phyloP scores from a whole-genome alignment of 2,329 filamentous ascomycete genomes.

The Colletotrichum plurivorum region DNA sequence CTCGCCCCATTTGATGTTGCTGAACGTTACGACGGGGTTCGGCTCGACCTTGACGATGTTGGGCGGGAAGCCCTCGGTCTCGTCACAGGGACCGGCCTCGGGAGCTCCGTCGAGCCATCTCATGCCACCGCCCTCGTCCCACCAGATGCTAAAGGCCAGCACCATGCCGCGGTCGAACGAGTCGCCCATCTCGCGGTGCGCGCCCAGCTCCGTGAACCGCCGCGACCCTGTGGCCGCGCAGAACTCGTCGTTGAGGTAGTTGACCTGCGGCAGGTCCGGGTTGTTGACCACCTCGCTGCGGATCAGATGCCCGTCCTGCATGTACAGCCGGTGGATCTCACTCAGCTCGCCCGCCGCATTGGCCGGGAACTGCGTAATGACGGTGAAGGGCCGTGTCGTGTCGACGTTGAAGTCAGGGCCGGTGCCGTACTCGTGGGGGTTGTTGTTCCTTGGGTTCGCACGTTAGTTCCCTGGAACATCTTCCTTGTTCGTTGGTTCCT shows the following conservation, averaged over 20 bases:
- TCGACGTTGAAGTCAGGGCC: slow-evolving; percentile 50
- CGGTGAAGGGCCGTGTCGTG: slow-evolving; percentile 56
- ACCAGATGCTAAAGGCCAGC: slow-evolving; percentile 66
- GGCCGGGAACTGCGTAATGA: slow-evolving; percentile 65
- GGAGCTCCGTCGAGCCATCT: slow-evolving; percentile 64
- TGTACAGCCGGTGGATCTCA: slow-evolving; percentile 64
- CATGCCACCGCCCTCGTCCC: slow-evolving; percentile 66
- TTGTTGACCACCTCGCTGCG: slow-evolving; percentile 55
- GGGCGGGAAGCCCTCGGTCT: slow-evolving; percentile 65
- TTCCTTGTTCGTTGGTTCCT: slow-evolving; percentile 24
- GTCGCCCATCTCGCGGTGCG: slow-evolving; percentile 60
- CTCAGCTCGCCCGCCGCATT: slow-evolving; percentile 53
- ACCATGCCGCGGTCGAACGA: slow-evolving; percentile 64
- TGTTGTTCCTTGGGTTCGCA: slow-evolving; percentile 9
- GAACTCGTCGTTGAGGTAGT: slow-evolving; percentile 54
- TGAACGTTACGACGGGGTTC: slow-evolving; percentile 66
- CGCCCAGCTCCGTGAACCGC: slow-evolving; percentile 55
- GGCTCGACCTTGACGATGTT: slow-evolving; percentile 62
- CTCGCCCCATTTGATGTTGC: slow-evolving; percentile 73
- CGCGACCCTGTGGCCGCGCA: slow-evolving; percentile 50
- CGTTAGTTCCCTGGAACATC: slow-evolving; percentile 11
- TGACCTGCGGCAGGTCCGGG: slow-evolving; percentile 48
- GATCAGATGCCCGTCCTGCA: slow-evolving; percentile 64
- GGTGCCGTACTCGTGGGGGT: slow-evolving; percentile 51
- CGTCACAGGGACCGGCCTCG: slow-evolving; percentile 65